Percentiles rank a stretch among this genome's conserved stretches.
Evolutionary conservation across 352 stramenopile species (phyloP).

Genomic region (Peronospora destructor): DNA sequence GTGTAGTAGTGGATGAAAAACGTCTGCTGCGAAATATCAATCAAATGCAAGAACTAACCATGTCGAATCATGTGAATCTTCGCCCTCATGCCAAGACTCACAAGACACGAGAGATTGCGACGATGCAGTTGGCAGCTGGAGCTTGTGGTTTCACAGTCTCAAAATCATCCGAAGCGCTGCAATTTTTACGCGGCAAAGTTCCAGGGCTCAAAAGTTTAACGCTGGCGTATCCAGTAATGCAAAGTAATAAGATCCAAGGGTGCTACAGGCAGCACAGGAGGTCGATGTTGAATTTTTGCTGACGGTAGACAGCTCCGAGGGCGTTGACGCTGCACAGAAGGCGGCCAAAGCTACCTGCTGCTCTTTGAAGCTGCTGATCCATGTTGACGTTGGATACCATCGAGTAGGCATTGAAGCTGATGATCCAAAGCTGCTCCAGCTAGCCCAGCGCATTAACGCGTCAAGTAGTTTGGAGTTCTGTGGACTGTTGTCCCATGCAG

Average conservation of each 20-base stretch:
- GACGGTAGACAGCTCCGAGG: conserved; percentile 54
- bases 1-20: conserved; percentile 51
- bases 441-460: conserved; percentile 46
- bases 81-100: conserved; percentile 72
- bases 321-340: conserved; percentile 46
- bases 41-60: conserved; percentile 56
- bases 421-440: conserved; percentile 41
- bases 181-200: conserved; percentile 47
- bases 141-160: conserved; percentile 58
- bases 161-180: conserved; percentile 60
- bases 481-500: conserved; percentile 62
- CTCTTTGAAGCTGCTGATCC: conserved; percentile 48
- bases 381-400: conserved; percentile 74
- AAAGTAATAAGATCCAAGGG: conserved; percentile 44
- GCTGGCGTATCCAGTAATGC: conserved; percentile 64
- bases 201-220: conserved; percentile 44
- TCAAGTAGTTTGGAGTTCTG: conserved; percentile 46
- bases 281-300: conserved; percentile 44
- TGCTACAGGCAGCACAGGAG: conserved; percentile 43
- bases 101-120: conserved; percentile 66
- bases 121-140: conserved; percentile 43
- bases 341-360: conserved; percentile 37
- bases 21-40: conserved; percentile 56
- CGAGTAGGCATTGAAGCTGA: conserved; percentile 58
- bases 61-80: conserved; percentile 38